Evolutionary conservation across 2,329 filamentous ascomycete genomes (phyloP).

Genomic region (Domatiomyces globalis): DNA sequence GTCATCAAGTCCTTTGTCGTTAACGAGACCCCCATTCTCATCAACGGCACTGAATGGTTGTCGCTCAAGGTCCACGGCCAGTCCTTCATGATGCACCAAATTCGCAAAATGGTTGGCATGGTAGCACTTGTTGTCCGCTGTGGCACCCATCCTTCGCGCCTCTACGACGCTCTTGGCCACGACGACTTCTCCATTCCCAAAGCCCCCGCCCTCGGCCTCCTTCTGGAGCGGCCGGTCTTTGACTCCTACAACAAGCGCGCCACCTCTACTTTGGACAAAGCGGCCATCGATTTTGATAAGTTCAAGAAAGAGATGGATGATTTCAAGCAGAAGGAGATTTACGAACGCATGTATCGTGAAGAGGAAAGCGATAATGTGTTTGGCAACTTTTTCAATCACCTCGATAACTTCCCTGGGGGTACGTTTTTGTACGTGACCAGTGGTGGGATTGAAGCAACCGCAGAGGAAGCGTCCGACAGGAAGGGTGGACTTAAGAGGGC

Average conservation of each 20-base stretch:
- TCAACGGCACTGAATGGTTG: conserved; percentile 87
- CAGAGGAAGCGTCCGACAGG: conserved; percentile 16
- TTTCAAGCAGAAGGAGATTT: conserved; percentile 89
- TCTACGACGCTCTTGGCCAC: conserved; percentile 58
- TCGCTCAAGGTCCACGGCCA: conserved; percentile 93
- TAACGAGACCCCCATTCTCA: conserved; percentile 61
- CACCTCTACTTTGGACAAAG: conserved; percentile 46
- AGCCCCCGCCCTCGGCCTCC: conserved; percentile 71
- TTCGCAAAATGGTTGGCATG: conserved; percentile 97
- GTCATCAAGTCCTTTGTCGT: conserved; percentile 86
- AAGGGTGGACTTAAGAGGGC: conserved; percentile 3
- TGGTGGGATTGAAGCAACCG: conserved; percentile 49
- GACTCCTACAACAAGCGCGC: conserved; percentile 71
- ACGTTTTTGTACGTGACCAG: conserved; percentile 65
- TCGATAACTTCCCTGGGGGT: conserved; percentile 58
- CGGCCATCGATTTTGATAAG: conserved; percentile 63
- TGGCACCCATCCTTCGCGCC: conserved; percentile 57
- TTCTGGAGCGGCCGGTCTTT: conserved; percentile 86
- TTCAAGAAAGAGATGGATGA: conserved; percentile 65
- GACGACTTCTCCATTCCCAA: conserved; percentile 80
- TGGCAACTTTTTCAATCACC: conserved; percentile 63
- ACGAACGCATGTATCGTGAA: conserved; percentile 76
- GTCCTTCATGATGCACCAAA: conserved; percentile 99
- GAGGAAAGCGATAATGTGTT: conserved; percentile 82
- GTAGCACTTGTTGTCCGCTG: conserved; percentile 70